These are phyloP conservation scores for Ambrosia hybrid DNA, from an alignment of 140 eudicot species.

Conservation along the genomic window DNA sequence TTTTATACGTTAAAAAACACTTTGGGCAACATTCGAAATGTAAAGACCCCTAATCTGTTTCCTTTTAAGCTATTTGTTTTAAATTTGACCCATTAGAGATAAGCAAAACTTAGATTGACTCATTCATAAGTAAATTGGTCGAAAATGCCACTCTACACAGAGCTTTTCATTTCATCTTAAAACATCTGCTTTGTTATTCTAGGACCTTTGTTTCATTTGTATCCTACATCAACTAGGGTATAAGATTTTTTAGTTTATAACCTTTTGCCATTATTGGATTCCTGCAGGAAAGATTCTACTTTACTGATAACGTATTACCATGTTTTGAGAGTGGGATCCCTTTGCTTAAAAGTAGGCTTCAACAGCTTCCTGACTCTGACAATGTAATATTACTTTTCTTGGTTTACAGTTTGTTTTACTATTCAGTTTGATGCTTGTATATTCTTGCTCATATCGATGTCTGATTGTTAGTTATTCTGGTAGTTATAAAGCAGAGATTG, in stretches of 20 bases:
- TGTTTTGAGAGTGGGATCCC: conserved; percentile 99
- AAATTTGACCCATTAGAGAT: not conserved
- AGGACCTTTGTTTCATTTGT: not conserved
- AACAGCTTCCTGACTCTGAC: conserved; percentile 95
- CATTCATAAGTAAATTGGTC: not conserved
- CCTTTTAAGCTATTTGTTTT: not conserved
- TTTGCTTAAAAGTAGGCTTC: conserved; percentile 86
- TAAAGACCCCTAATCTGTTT: not conserved
- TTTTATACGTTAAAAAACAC: not conserved
- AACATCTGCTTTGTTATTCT: not conserved
- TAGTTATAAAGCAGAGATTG: no score
- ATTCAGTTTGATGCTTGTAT: conserved; percentile 13
- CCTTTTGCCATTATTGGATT: not conserved
- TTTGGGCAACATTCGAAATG: not conserved
- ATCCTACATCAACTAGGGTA: not conserved
- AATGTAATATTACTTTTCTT: conserved; percentile 52
- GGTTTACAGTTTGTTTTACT: conserved; percentile 3
- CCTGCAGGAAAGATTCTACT: conserved; percentile 92
- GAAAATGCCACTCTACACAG: not conserved
- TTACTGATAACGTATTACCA: conserved; percentile 89
- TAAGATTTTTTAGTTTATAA: not conserved
- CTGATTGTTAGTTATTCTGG: not conserved
- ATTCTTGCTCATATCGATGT: not conserved
- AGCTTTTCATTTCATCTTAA: not conserved
- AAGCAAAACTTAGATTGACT: not conserved